phyloP scores from a whole-genome alignment of 75 land plant species.

The Pinus taeda region DNA sequence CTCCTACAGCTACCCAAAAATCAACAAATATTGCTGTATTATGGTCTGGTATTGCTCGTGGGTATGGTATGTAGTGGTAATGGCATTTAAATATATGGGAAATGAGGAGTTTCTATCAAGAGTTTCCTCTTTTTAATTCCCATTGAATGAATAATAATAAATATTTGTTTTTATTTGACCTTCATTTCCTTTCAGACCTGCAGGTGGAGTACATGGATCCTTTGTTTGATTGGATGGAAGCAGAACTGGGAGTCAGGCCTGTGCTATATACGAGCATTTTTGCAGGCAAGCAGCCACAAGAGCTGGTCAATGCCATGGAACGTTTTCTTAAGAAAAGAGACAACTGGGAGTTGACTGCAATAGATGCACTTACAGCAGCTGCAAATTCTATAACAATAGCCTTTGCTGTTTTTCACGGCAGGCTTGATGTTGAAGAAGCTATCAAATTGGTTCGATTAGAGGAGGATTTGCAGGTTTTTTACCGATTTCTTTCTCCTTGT shows the following conservation, averaged over 20 bases:
- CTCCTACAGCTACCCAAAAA: too few species aligned
- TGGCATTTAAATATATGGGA: not conserved
- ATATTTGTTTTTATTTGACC: not conserved
- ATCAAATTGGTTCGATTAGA: slow-evolving; percentile 87
- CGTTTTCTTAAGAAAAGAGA: slow-evolving; percentile 43
- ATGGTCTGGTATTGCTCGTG: not conserved
- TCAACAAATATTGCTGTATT: not conserved
- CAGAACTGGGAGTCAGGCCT: slow-evolving; percentile 79
- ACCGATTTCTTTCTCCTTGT: not conserved
- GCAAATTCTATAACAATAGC: slow-evolving; percentile 83
- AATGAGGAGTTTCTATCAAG: too few species aligned
- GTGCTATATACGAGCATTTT: slow-evolving; percentile 72
- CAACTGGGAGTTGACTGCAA: slow-evolving; percentile 82
- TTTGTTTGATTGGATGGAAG: slow-evolving; percentile 73
- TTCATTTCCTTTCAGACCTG: slow-evolving; percentile 42
- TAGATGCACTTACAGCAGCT: slow-evolving; percentile 83
- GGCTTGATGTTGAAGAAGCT: slow-evolving; percentile 81
- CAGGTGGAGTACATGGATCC: slow-evolving; percentile 81
- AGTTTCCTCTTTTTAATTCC: not conserved
- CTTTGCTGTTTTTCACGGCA: slow-evolving; percentile 67
- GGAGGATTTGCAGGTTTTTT: slow-evolving; percentile 81
- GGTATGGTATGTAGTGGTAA: not conserved
- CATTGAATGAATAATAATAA: not conserved
- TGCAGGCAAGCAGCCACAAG: slow-evolving; percentile 78
- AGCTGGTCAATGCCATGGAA: slow-evolving; percentile 60